Conservation (phyloP, 139 green algal genomes). For the Chlorella vulgaris region DNA sequence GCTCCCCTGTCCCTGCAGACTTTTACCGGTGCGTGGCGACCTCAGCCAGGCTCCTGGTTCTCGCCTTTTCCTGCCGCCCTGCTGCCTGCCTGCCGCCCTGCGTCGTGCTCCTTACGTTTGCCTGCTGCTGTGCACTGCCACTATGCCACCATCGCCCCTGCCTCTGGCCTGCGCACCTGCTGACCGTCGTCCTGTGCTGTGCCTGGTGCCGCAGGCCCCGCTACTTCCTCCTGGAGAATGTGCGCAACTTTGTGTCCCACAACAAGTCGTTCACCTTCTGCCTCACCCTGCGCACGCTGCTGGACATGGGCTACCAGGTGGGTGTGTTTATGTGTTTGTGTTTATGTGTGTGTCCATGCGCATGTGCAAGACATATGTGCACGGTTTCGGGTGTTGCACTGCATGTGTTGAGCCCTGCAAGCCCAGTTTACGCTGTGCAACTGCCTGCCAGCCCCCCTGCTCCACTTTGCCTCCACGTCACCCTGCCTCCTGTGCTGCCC, state of each 20-base stretch:
- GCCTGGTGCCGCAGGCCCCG: background rate
- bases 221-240: constrained; percentile 80
- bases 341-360: too few species aligned
- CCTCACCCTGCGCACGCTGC: constrained; percentile 86
- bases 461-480: too few species aligned
- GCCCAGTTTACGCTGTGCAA: too few species aligned
- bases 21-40: background rate
- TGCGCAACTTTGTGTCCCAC: constrained; percentile 96
- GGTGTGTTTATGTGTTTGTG: background rate
- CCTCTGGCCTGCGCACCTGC: background rate
- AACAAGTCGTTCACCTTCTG: constrained; percentile 96
- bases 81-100: background rate
- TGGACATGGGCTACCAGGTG: constrained; percentile 98
- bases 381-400: too few species aligned
- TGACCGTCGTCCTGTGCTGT: background rate
- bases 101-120: too few species aligned
- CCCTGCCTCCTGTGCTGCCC: too few species aligned
- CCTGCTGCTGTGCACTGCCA: background rate
- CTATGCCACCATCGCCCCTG: background rate
- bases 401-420: too few species aligned
- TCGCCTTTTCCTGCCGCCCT: too few species aligned
- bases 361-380: too few species aligned
- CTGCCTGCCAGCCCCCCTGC: background rate
- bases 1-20: too few species aligned
- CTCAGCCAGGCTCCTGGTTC: background rate